phyloP scores from a whole-genome alignment of 139 green algal genomes.

The Astrephomene gubernaculifera region DNA sequence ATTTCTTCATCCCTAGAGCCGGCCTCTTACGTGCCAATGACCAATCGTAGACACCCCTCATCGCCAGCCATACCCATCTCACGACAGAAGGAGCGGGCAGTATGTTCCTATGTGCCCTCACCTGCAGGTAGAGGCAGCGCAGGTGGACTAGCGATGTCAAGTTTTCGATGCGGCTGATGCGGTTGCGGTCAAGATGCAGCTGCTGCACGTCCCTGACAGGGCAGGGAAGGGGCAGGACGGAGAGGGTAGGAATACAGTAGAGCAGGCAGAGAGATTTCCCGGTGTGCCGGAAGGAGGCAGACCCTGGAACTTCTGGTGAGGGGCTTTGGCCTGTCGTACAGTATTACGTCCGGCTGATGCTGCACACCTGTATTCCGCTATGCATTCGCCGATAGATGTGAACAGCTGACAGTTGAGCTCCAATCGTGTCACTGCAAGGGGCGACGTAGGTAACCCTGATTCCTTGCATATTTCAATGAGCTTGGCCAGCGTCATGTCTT shows the following conservation, averaged over 20 bases:
- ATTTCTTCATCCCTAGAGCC: no score
- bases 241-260: neutral
- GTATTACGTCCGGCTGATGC: no score
- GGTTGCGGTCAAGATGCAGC: constrained; percentile 31
- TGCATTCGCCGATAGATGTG: constrained; percentile 18
- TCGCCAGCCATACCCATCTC: no score
- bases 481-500: constrained; percentile 33
- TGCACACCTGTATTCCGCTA: constrained; percentile 22
- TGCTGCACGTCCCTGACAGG: constrained; percentile 35
- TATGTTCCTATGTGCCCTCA: no score
- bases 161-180: constrained; percentile 35
- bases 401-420: constrained; percentile 40
- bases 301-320: no score
- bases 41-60: no score
- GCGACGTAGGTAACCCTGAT: neutral
- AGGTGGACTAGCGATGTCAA: neutral
- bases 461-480: constrained; percentile 36
- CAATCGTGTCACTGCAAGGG: constrained; percentile 13
- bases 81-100: no score
- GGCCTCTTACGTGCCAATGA: no score
- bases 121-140: constrained; percentile 37
- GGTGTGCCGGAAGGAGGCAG: no score
- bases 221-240: neutral
- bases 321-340: no score
- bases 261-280: no score